Evolutionary conservation across 345 rosid species (phyloP).

Genomic region (Litchi chinensis): DNA sequence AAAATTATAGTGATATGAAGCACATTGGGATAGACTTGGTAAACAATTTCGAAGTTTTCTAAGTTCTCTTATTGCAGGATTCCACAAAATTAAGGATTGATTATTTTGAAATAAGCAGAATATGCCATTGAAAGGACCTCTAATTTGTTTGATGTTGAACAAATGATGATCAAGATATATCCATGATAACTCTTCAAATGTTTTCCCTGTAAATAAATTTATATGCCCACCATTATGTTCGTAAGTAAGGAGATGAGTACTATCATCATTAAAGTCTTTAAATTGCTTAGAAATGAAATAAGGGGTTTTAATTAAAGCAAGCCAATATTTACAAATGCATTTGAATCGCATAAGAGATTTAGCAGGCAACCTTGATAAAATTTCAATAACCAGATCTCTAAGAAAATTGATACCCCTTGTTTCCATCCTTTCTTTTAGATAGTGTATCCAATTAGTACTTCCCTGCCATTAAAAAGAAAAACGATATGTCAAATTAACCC

Average conservation of each 20-base stretch:
- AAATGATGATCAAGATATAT: background rate
- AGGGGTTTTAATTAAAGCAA: background rate
- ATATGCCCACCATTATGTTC: background rate
- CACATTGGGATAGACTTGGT: background rate
- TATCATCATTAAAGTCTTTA: background rate
- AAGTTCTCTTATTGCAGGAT: background rate
- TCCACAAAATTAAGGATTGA: background rate
- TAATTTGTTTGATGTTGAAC: background rate
- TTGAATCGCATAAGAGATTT: background rate
- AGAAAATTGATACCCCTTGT: background rate
- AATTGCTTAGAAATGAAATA: background rate
- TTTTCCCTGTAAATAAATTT: background rate
- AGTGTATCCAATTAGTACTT: background rate
- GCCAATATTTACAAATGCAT: background rate
- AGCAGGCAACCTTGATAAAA: background rate
- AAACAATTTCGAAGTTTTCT: background rate
- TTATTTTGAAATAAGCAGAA: background rate
- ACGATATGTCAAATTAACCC: background rate
- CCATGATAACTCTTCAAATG: background rate
- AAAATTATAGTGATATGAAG: background rate
- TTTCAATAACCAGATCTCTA: background rate
- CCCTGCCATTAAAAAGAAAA: background rate
- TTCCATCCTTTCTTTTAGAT: background rate
- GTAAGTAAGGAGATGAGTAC: background rate
- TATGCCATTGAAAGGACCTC: background rate